Percentiles rank a stretch among this genome's conserved stretches.
Conservation (phyloP, 192 early-diverging fungal species). For the Gigaspora rosea region DNA sequence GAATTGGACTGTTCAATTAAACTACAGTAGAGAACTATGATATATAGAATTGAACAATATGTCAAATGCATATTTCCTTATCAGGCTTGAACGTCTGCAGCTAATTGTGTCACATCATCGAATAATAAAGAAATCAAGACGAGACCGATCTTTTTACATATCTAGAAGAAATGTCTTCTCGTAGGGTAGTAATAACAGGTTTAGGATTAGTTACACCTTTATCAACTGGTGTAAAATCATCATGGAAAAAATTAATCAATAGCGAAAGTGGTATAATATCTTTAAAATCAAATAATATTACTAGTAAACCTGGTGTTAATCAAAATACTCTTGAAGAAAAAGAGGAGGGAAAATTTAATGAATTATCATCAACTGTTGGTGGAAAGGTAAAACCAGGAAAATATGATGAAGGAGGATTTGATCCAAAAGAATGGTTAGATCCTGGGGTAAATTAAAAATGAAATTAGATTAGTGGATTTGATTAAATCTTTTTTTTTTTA, state of each 20-base stretch:
- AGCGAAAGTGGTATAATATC: slow-evolving; percentile 79
- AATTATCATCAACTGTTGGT: slow-evolving; percentile 75
- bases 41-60: too few relatives aligned
- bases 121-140: too few relatives aligned
- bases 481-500: not conserved
- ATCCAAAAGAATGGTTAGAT: slow-evolving; percentile 71
- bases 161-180: slow-evolving; percentile 16
- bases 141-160: too few relatives aligned
- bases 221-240: slow-evolving; percentile 67
- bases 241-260: slow-evolving; percentile 74
- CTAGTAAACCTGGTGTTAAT: not conserved
- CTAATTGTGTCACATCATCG: too few relatives aligned
- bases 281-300: slow-evolving; percentile 35
- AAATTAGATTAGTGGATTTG: too few relatives aligned
- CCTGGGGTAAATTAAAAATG: slow-evolving; percentile 58
- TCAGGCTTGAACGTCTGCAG: too few relatives aligned
- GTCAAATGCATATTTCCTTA: too few relatives aligned
- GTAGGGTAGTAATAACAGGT: slow-evolving; percentile 94
- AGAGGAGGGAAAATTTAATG: slow-evolving; percentile 54
- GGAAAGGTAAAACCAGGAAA: slow-evolving; percentile 65
- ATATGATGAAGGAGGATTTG: slow-evolving; percentile 60
- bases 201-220: slow-evolving; percentile 92
- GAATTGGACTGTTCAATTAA: too few relatives aligned
- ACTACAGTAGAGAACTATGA: too few relatives aligned
- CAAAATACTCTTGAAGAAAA: slow-evolving; percentile 32